Base-by-base conservation (phyloP, 2,329 filamentous ascomycete species). In the Raffaelea deltoideospora region DNA sequence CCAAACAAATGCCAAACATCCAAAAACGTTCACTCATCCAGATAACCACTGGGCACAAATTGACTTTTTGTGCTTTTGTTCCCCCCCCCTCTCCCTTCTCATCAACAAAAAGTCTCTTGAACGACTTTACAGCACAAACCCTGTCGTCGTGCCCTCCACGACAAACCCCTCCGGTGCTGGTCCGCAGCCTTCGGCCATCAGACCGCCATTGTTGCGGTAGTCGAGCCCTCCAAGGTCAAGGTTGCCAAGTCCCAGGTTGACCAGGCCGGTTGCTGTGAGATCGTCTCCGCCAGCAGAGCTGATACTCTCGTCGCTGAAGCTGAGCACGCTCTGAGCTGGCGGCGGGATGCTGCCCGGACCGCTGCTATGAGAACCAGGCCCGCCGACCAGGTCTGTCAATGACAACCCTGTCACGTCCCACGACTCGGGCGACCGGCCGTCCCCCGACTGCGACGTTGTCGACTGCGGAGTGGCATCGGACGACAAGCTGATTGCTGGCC, bases 271-370 rank as follows among this genome's bases (percentile, higher is more conserved):
- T 6, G 63, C 53, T 4, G 58, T 53, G 20, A 64, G 51, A 33
- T 74, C 69, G 33, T 73, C 69, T 2, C 60, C 64, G 0, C 59
- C 61, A 4, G 34, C 42, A 0, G 67, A 70, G 51, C 67, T 70
- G 31, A 74, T 53, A 47, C 68, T 71, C 45, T 73, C 69, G 37
- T 73, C 69, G 42, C 69, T 72, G 33, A 72, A 53, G 47, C 67
- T 72, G 15, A 69, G 55, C 26, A 69, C 67, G 41, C 67, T 71
- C 45, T 69, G 67, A 10, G 67, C 59, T 20, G 61, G 56, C 1
- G 54, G 56, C 0, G 58, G 55, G 36, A 56, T 37, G 19, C 44
- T 58, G 18, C 53, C 52, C 3, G 28, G 28, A 7, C 34, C 33
- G 21, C 40, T 36, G 14, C 37, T 34, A 10, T 42, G 34, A 15